Base-by-base conservation (phyloP, 345 rosid genomes). In the Conringia planisiliqua region DNA sequence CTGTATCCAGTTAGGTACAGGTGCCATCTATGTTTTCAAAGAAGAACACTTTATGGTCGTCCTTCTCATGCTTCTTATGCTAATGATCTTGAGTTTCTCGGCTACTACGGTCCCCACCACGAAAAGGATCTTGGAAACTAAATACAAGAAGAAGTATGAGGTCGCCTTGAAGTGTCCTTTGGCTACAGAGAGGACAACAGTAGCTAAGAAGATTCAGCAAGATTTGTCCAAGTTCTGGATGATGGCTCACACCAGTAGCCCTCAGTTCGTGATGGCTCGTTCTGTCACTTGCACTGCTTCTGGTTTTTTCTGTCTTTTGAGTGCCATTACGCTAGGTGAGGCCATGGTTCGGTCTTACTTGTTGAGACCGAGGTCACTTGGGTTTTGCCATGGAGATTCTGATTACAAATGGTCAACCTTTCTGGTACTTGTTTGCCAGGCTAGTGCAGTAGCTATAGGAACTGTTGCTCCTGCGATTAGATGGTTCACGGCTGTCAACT, bases 221-320 rank as follows among this genome's bases (percentile, higher is more conserved):
- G 86, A 83, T 78, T 78, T 94, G 24, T 73, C 78, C 77, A 89
- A 84, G 64, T 88, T 76, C 65, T 90, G 98, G 93, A 87, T 94
- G 88, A 91, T 91, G 97, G 93, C 98, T 68, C 85, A 91, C 69
- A 91, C 96, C 44, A 60, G 89, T 71, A 86, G 86, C 63, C 98
- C 96, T 10, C 98, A 94, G 70, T 91, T 90, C 40, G 97, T 94
- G 44, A 77, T 88, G 56, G 95, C 86, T 29, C 86, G 95, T 51
- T 94, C 92, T 0, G 97, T 85, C 24, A 91, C 96, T 7, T 90
- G 97, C 48, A 76, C 85, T 60, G 93, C 98, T 57, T 80, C 97
- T 7, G 95, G 38, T 88, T 93, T 91, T 7, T 51, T 91, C 16
- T 87, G 93, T 75, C 85, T 94, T n/a, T 66, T 88, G 36, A 66